Evolutionary conservation across 805 yeast species (phyloP).

Genomic region (Saccharomycopsis oosterbeekiorum): DNA sequence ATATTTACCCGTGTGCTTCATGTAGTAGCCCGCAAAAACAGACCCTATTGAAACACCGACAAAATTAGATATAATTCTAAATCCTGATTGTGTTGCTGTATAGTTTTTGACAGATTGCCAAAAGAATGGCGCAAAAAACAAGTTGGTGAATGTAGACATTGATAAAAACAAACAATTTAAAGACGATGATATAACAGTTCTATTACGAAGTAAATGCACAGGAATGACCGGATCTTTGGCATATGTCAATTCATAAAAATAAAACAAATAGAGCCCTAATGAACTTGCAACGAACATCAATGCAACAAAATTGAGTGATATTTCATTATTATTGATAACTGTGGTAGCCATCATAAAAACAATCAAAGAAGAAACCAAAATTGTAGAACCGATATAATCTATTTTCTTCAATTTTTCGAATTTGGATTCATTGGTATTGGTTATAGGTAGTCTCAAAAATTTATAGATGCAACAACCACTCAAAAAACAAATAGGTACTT

Average conservation of each 20-base stretch:
- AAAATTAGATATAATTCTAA: slow-evolving; percentile 48
- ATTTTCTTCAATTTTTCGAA: slow-evolving; percentile 44
- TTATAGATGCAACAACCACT: slow-evolving; percentile 32
- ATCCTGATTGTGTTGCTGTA: slow-evolving; percentile 48
- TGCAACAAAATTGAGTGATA: slow-evolving; percentile 33
- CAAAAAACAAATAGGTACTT: slow-evolving; percentile 40
- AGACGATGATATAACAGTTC: slow-evolving; percentile 57
- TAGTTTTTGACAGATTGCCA: slow-evolving; percentile 44
- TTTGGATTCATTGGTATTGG: slow-evolving; percentile 31
- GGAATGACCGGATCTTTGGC: slow-evolving; percentile 65
- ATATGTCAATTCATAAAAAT: slow-evolving; percentile 38
- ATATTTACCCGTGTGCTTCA: slow-evolving; percentile 61
- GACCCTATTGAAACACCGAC: slow-evolving; percentile 62
- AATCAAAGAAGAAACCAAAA: slow-evolving; percentile 49
- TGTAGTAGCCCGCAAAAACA: slow-evolving; percentile 52
- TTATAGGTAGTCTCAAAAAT: slow-evolving; percentile 36
- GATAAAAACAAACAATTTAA: slow-evolving; percentile 62
- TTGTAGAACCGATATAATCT: slow-evolving; percentile 56
- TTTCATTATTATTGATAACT: neutral
- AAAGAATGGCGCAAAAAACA: slow-evolving; percentile 66
- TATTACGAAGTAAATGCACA: slow-evolving; percentile 41
- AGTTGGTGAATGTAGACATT: slow-evolving; percentile 52
- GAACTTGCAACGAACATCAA: slow-evolving; percentile 29
- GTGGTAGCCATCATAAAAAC: slow-evolving; percentile 57
- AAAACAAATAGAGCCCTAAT: slow-evolving; percentile 32